A percentile compares a stretch with the other conserved stretches of the same genome.
Evolutionary conservation across 2,329 filamentous ascomycete species (phyloP).

Genomic region (Metarhizium rileyi): DNA sequence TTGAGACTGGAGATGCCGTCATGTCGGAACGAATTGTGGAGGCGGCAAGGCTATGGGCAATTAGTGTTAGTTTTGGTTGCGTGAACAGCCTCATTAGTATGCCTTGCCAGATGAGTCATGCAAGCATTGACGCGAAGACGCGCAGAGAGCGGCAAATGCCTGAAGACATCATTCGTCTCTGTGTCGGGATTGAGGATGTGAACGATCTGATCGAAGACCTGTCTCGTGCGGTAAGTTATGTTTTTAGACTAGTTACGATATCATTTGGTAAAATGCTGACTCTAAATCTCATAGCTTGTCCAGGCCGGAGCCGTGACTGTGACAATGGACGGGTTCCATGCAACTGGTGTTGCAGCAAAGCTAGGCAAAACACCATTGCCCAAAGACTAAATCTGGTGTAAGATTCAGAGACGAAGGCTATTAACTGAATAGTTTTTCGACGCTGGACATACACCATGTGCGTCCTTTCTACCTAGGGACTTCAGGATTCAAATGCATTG

Average conservation of each 20-base stretch:
- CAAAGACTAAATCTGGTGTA: slow-evolving; percentile 7
- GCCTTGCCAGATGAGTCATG: slow-evolving; percentile 99
- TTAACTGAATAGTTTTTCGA: background rate
- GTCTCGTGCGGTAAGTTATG: slow-evolving; percentile 67
- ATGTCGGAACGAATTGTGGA: slow-evolving; percentile 92
- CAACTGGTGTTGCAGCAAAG: slow-evolving; percentile 30
- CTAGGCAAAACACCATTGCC: slow-evolving; percentile 21
- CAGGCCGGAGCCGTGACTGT: slow-evolving; percentile 90
- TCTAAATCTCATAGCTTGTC: slow-evolving; percentile 51
- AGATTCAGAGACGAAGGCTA: slow-evolving; percentile 1
- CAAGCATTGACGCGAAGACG: slow-evolving; percentile 94
- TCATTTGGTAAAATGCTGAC: background rate
- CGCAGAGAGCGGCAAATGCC: slow-evolving; percentile 82
- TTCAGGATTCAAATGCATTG: too few species aligned
- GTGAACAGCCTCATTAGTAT: slow-evolving; percentile 98
- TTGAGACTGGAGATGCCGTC: slow-evolving; percentile 81
- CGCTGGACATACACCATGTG: background rate
- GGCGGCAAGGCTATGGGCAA: slow-evolving; percentile 82
- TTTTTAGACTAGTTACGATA: background rate
- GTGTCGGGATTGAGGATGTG: slow-evolving; percentile 90
- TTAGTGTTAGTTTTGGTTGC: slow-evolving; percentile 94
- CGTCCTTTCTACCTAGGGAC: background rate
- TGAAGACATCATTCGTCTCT: slow-evolving; percentile 91
- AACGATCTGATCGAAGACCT: slow-evolving; percentile 91
- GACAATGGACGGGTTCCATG: slow-evolving; percentile 72